Conservation (phyloP, 2,329 filamentous ascomycete genomes). For the Phaeosphaeria sp. region DNA sequence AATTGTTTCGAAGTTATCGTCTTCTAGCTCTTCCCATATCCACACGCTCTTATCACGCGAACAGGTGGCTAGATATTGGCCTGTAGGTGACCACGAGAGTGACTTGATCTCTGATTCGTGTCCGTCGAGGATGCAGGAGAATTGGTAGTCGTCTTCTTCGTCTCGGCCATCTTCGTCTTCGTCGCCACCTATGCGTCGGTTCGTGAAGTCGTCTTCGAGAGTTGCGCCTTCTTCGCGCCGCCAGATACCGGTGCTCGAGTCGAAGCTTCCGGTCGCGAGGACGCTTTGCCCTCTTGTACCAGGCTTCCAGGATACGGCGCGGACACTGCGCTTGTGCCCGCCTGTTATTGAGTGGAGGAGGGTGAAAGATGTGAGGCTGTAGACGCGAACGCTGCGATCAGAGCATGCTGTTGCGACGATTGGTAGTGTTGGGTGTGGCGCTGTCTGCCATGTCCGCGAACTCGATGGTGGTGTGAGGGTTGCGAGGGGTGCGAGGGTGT, state of each 20-base stretch:
- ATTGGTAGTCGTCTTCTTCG: slow-evolving; percentile 83
- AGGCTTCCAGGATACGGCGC: slow-evolving; percentile 88
- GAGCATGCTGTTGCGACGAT: slow-evolving; percentile 88
- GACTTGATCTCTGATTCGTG: slow-evolving; percentile 94
- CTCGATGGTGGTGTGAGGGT: slow-evolving; percentile 61
- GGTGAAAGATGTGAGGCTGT: slow-evolving; percentile 81
- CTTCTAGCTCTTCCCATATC: slow-evolving; percentile 97
- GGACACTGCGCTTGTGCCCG: slow-evolving; percentile 90
- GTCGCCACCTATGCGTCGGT: slow-evolving; percentile 26
- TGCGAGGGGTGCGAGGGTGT: slow-evolving; percentile 53
- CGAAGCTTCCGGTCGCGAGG: slow-evolving; percentile 91
- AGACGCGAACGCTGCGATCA: slow-evolving; percentile 85
- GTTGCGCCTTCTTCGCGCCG: slow-evolving; percentile 71
- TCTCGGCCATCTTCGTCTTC: slow-evolving; percentile 51
- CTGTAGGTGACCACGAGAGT: slow-evolving; percentile 75
- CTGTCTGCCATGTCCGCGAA: slow-evolving; percentile 81
- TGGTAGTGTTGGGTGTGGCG: slow-evolving; percentile 85
- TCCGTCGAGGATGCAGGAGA: slow-evolving; percentile 89
- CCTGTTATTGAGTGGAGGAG: slow-evolving; percentile 81
- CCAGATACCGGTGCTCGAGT: slow-evolving; percentile 80
- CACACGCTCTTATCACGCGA: slow-evolving; percentile 93
- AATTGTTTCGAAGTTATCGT: slow-evolving; percentile 96
- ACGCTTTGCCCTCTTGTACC: slow-evolving; percentile 67
- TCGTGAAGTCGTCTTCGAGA: slow-evolving; percentile 34
- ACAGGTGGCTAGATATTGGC: slow-evolving; percentile 85